Percentiles rank a stretch among this genome's conserved stretches.
Conservation (phyloP, 176 grass and related monocot genomes). For the Typha latifolia region DNA sequence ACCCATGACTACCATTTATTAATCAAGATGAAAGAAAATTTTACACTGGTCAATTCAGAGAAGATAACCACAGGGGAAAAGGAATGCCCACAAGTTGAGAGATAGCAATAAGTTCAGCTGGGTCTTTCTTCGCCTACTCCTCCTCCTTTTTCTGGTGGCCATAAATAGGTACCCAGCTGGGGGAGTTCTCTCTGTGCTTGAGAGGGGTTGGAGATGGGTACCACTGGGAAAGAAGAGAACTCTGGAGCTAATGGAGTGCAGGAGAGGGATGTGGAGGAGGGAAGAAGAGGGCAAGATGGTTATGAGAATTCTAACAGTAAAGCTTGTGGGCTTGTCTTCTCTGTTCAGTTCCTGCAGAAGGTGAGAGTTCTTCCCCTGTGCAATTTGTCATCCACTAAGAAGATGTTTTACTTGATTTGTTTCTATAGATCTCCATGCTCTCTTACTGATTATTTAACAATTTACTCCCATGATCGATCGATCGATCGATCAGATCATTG, state of each 20-base stretch:
- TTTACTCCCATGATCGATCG: not conserved
- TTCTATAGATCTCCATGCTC: not conserved
- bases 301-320: slow-evolving; percentile 1
- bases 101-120: not conserved
- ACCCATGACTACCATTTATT: slow-evolving; percentile 7
- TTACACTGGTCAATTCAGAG: slow-evolving; percentile 10
- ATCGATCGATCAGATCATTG: slow-evolving; percentile 66
- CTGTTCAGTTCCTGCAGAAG: slow-evolving; percentile 25
- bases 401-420: not conserved
- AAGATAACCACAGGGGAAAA: not conserved
- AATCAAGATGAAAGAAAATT: not conserved
- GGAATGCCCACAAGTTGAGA: not conserved
- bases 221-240: slow-evolving; percentile 17
- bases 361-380: not conserved
- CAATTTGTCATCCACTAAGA: not conserved
- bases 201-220: not conserved
- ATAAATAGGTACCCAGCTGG: not conserved
- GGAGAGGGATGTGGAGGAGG: slow-evolving; percentile 14
- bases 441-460: not conserved
- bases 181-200: not conserved
- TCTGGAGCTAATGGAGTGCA: slow-evolving; percentile 11
- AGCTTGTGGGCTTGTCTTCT: slow-evolving; percentile 5
- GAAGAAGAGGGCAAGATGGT: not conserved
- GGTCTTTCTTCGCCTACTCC: not conserved
- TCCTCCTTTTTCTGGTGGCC: not conserved